Conservation (phyloP, 306 rosid species). For the Gastrolobium villosum region DNA sequence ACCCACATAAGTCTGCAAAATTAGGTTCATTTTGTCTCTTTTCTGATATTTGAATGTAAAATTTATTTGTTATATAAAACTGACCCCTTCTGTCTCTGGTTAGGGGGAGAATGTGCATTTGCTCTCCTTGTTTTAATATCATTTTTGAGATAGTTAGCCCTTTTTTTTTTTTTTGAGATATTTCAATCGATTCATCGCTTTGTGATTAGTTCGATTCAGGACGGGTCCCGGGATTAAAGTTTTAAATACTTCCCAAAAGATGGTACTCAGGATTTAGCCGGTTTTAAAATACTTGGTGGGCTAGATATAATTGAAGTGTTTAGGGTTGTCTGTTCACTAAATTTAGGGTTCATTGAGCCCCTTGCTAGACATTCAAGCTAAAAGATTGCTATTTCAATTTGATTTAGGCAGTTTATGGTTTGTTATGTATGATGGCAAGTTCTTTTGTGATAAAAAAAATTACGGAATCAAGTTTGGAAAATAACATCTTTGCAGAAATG, state of each 20-base stretch:
- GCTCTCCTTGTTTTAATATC: constrained; percentile 43
- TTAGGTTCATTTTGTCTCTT: constrained; percentile 46
- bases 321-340: not conserved
- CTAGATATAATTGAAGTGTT: not conserved
- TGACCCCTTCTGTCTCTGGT: constrained; percentile 46
- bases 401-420: not conserved
- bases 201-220: no score
- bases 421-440: not conserved
- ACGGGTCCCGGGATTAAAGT: no score
- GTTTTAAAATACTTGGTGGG: not conserved
- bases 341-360: not conserved
- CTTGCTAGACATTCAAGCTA: not conserved
- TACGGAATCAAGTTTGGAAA: no score
- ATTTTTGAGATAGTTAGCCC: not conserved
- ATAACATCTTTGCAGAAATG: no score
- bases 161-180: no score
- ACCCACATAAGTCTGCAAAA: constrained; percentile 71
- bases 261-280: no score
- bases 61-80: constrained; percentile 47
- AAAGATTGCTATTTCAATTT: not conserved
- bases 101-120: constrained; percentile 39
- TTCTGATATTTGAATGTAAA: constrained; percentile 53
- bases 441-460: no score
- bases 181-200: no score
- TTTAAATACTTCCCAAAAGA: no score